phyloP scores from a whole-genome alignment of 768 basidiomycete genomes.

The Lyophyllum atratum region DNA sequence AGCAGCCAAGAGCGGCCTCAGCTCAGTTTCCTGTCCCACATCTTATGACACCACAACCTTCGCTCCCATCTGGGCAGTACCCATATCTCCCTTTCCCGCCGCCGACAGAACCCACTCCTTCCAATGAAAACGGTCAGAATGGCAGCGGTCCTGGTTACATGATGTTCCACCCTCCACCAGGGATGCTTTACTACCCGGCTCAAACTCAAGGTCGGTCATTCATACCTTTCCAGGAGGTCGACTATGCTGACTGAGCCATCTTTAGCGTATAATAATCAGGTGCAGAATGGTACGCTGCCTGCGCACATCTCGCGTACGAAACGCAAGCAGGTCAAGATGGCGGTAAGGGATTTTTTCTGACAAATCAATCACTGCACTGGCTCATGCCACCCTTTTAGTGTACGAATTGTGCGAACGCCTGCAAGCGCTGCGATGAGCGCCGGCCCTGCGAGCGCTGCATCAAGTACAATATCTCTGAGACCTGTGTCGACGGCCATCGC shows the following conservation, averaged over 20 bases:
- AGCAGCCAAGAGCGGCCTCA: slow-evolving; percentile 30
- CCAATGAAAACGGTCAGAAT: slow-evolving; percentile 31
- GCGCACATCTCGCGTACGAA: slow-evolving; percentile 52
- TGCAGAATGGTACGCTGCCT: slow-evolving; percentile 26
- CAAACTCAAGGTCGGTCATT: slow-evolving; percentile 35
- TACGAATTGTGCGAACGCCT: slow-evolving; percentile 88
- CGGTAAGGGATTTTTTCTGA: slow-evolving; percentile 38
- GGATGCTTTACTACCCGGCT: slow-evolving; percentile 43
- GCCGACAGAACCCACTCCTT: slow-evolving; percentile 33
- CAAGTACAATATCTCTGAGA: slow-evolving; percentile 79
- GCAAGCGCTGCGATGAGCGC: slow-evolving; percentile 67
- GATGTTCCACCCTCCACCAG: slow-evolving; percentile 41
- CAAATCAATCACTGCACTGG: neutral
- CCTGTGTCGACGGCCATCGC: slow-evolving; percentile 87
- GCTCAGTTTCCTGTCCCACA: too few relatives aligned
- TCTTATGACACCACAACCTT: slow-evolving; percentile 25
- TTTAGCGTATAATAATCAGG: slow-evolving; percentile 13
- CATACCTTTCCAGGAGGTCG: neutral
- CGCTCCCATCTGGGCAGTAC: slow-evolving; percentile 31
- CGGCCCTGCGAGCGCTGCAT: slow-evolving; percentile 87
- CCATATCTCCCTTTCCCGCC: slow-evolving; percentile 44
- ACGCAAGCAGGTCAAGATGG: slow-evolving; percentile 89
- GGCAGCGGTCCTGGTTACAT: slow-evolving; percentile 36
- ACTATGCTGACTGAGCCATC: slow-evolving; percentile 6
- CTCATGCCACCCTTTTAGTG: slow-evolving; percentile 38